phyloP scores from a whole-genome alignment of 192 early-diverging fungal species.

The Endogone sp. region DNA sequence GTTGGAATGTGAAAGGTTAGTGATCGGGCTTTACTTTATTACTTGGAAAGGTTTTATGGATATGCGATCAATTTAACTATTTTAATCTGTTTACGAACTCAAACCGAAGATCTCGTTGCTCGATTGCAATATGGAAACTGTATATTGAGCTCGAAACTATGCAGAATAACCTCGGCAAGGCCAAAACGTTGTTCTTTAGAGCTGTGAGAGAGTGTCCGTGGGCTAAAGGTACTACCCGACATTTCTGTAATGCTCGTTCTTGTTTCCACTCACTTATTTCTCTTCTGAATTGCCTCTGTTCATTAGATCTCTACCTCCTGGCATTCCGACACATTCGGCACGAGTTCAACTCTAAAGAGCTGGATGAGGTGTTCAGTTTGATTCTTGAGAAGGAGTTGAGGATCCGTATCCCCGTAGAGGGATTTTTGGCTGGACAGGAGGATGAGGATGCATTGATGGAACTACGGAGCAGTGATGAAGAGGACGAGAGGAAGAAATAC shows the following conservation, averaged over 20 bases:
- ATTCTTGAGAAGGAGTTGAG: constrained; percentile 70
- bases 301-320: constrained; percentile 50
- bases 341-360: constrained; percentile 42
- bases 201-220: constrained; percentile 65
- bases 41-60: too few relatives aligned
- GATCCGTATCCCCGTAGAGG: constrained; percentile 31
- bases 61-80: constrained; percentile 13
- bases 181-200: constrained; percentile 51
- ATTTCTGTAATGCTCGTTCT: too few relatives aligned
- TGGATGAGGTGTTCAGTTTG: constrained; percentile 43
- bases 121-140: constrained; percentile 52
- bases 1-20: constrained; percentile 38
- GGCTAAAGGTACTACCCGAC: constrained; percentile 71
- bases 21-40: constrained; percentile 1
- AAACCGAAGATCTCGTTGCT: constrained; percentile 38
- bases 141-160: constrained; percentile 57
- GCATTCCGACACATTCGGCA: constrained; percentile 38
- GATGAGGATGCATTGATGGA: background rate
- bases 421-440: constrained; percentile 12
- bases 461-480: background rate
- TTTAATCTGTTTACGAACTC: constrained; percentile 17
- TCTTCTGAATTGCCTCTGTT: constrained; percentile 2
- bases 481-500: background rate
- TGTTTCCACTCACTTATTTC: too few relatives aligned
- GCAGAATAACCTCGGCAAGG: constrained; percentile 32